Base-by-base conservation (phyloP, 2,329 filamentous ascomycete genomes). In the Epichloe baconii region DNA sequence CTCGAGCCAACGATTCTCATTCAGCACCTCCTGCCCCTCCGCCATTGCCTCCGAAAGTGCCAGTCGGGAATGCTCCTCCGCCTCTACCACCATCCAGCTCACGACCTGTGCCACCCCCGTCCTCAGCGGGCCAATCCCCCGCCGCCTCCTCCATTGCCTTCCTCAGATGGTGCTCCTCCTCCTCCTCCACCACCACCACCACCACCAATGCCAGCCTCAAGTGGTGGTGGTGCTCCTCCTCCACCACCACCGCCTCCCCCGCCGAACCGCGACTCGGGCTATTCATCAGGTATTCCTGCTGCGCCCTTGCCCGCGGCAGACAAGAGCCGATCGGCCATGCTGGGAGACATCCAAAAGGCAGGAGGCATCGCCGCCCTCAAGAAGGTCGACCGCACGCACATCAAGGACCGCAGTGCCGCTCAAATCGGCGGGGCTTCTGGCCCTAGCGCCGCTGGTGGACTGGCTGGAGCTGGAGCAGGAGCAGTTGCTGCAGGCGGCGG, bases 311-410 rank as follows among this genome's bases (percentile, higher is more conserved):
- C 75, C 3, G 54, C 65, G 11, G 67, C 66, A 11, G 73, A 74
- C 38, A 55, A 67, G 49, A 67, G 68, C 53, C 82, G 78, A 58
- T 72, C 73, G 56, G 85, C 80, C 50, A 69, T 88, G 63, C 71
- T 86, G 57, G 83, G 81, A 44, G 79, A 84, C 61, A 93, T 93
- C 56, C 82, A 86, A 56, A 56, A 79, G 48, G 78, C 81, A 14
- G 82, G 82, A 42, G 82, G 82, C 53, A 79, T 85, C 54, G 78
- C 71, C 23, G 71, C 81, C 21, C 74, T 93, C 60, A 88, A 83
- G 69, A 91, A 90, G 68, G 85, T 91, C 35, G 81, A 85, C 56
- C 77, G 80, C 54, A 68, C 61, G 54, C 74, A 87, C 66, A 86
- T 90, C 65, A 73, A 79, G 59, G 85, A 90, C 67, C 77, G 86